Base-by-base conservation (phyloP, 2,329 filamentous ascomycete species). In the Fusarium praegraminearum region DNA sequence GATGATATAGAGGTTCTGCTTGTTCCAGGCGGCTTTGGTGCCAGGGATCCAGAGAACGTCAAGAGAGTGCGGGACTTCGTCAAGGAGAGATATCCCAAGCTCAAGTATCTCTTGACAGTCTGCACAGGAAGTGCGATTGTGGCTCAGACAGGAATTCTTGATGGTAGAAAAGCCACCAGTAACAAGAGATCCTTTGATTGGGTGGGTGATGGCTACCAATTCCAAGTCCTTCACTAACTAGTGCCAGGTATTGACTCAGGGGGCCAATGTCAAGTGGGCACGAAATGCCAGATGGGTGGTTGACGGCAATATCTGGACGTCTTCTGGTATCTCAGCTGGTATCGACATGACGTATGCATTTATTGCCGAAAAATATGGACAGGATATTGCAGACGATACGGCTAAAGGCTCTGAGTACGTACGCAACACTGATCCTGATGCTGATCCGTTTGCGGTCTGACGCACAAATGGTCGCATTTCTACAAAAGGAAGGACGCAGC, bases 291-390 rank as follows among this genome's bases (percentile, higher is more conserved):
- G 89, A 46, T 91, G 88, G 89, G 85, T 89, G 0, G 79, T 78
- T 0, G 87, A 89, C 73, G 87, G 85, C 3, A 87, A 89, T 57
- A 79, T 90, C 3, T 91, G 88, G 88, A 88, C 85, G 0, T 85
- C 84, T 3, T 87, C 86, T 0, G 89, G 89, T 0, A 84, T 91
- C 8, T 84, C 83, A 53, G 78, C 78, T 1, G 79, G 79, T 7
- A 80, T 81, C 4, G 79, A 81, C 57, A 80, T 80, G 77, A 77
- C 74, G 13, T 80, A 76, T 61, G 78, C 75, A 0, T 81, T 78
- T 30, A 70, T 77, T 16, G 61, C 67, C 3, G 64, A 69, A 1
- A 60, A 76, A 16, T 90, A 84, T 76, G 88, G 88, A 1, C 80
- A 84, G 44, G 82, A 83, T 3, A 75, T 81, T 16, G 87, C 88